A percentile compares a stretch with the other conserved stretches of the same genome.
These are phyloP conservation scores for Ceratobasidium sp. DNA, from an alignment of 1,284 basidiomycete species.

Conservation along the genomic window DNA sequence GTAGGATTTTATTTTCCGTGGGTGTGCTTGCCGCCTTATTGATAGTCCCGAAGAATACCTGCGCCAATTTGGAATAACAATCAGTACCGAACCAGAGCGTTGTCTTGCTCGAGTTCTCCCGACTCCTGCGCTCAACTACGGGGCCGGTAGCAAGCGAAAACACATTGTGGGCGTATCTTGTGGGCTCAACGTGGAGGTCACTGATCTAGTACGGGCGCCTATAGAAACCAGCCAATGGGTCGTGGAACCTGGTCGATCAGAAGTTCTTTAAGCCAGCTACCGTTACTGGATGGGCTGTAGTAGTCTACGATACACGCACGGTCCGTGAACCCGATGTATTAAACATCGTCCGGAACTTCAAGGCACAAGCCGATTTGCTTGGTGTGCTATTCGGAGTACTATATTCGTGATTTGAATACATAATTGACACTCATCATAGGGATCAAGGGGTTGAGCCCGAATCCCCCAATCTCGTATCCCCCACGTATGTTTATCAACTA, in stretches of 20 bases:
- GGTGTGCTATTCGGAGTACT: too few species aligned
- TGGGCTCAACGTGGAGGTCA: too few species aligned
- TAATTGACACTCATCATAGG: neutral
- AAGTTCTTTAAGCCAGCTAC: conserved; percentile 22
- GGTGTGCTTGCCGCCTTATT: neutral
- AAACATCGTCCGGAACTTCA: neutral
- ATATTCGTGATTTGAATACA: too few species aligned
- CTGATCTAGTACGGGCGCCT: too few species aligned
- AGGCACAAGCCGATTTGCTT: conserved; percentile 15
- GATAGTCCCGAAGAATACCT: conserved; percentile 36
- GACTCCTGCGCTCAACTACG: conserved; percentile 40
- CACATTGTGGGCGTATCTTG: conserved; percentile 15
- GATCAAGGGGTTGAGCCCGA: neutral
- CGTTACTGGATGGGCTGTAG: conserved; percentile 16
- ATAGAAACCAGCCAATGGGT: conserved; percentile 20
- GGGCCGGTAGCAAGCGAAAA: neutral
- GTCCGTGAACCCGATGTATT: conserved; percentile 10
- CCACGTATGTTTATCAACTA: neutral
- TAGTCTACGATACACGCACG: conserved; percentile 19
- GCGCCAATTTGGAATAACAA: conserved; percentile 38
- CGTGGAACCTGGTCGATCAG: conserved; percentile 18
- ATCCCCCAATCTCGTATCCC: conserved; percentile 16
- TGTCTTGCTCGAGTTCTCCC: conserved; percentile 39
- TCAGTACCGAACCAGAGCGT: conserved; percentile 10
- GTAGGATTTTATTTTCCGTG: neutral